Evolutionary conservation across 129 eudicot species (phyloP).

Genomic region (Lonicera japonica): DNA sequence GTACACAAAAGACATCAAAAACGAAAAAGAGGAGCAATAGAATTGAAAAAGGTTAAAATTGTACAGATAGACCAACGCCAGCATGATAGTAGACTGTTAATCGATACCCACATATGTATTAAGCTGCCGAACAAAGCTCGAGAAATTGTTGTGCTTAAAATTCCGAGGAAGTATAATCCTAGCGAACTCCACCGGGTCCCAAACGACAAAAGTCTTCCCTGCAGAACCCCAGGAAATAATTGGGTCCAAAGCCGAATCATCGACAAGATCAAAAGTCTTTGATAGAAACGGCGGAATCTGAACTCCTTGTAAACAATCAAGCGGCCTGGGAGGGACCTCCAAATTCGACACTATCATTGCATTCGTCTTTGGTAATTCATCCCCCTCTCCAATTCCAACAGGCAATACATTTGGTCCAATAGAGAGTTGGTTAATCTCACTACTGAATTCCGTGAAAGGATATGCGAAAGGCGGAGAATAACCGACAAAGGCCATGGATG

Average conservation of each 20-base stretch:
- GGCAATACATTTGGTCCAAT: neutral
- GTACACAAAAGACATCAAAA: neutral
- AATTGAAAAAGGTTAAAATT: neutral
- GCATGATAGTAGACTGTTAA: constrained; percentile 22
- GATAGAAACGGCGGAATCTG: constrained; percentile 75
- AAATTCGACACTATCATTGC: constrained; percentile 2
- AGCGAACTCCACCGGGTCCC: constrained; percentile 63
- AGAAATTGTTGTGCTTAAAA: constrained; percentile 86
- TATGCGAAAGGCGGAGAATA: too few relatives aligned
- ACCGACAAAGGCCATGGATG: too few relatives aligned
- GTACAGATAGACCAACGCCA: constrained; percentile 18
- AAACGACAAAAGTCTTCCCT: constrained; percentile 72
- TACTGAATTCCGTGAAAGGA: too few relatives aligned
- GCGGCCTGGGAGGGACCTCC: constrained; percentile 49
- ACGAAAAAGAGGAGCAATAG: constrained; percentile 3
- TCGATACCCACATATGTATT: constrained; percentile 92
- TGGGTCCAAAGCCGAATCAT: constrained; percentile 43
- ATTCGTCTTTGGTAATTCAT: too few relatives aligned
- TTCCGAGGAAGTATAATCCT: constrained; percentile 55
- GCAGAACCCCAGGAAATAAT: constrained; percentile 58
- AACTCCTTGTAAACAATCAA: constrained; percentile 43
- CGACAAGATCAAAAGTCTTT: constrained; percentile 73
- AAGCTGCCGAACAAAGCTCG: constrained; percentile 94
- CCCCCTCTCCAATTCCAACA: neutral
- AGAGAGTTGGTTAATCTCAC: neutral